Evolutionary conservation across 2,329 filamentous ascomycete genomes (phyloP).

Genomic region (Raffaelea ambrosiae): DNA sequence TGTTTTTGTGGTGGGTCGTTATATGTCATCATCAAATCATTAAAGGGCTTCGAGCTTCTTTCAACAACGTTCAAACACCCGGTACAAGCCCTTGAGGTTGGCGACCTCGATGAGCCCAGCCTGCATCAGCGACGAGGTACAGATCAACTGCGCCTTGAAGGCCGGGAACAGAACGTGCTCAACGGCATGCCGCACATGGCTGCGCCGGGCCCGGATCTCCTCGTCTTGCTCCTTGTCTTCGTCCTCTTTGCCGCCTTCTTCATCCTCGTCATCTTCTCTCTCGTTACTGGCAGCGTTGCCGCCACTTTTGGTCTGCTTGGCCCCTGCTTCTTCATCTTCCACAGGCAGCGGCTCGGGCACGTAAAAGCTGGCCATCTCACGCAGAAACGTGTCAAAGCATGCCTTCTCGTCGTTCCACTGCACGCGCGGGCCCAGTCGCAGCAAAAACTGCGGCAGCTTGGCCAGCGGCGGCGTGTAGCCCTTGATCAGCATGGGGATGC

Average conservation of each 20-base stretch:
- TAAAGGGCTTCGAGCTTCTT: not conserved
- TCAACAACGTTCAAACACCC: constrained; percentile 88
- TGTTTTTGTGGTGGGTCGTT: not conserved
- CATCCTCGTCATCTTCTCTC: not conserved
- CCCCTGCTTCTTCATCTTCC: not conserved
- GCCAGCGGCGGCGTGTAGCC: constrained; percentile 79
- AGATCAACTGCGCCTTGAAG: constrained; percentile 73
- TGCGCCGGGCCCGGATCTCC: constrained; percentile 49
- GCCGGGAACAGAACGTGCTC: constrained; percentile 88
- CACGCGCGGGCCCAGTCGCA: constrained; percentile 80
- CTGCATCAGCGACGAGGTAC: constrained; percentile 67
- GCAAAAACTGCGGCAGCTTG: constrained; percentile 82
- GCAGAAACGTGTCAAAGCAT: constrained; percentile 80
- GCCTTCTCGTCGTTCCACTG: constrained; percentile 76
- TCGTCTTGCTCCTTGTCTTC: constrained; percentile 34
- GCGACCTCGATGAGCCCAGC: constrained; percentile 76
- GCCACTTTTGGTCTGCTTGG: constrained; percentile 13
- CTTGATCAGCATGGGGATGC: constrained; percentile 77
- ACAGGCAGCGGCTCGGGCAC: constrained; percentile 73
- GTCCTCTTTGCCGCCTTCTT: not conserved
- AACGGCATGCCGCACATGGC: constrained; percentile 63
- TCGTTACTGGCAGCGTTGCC: not conserved
- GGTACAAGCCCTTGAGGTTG: constrained; percentile 84
- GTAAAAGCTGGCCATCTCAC: constrained; percentile 83
- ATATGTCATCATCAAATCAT: not conserved